Conservation (phyloP, 2,329 filamentous ascomycete genomes). For the Fusarium subtropicale region DNA sequence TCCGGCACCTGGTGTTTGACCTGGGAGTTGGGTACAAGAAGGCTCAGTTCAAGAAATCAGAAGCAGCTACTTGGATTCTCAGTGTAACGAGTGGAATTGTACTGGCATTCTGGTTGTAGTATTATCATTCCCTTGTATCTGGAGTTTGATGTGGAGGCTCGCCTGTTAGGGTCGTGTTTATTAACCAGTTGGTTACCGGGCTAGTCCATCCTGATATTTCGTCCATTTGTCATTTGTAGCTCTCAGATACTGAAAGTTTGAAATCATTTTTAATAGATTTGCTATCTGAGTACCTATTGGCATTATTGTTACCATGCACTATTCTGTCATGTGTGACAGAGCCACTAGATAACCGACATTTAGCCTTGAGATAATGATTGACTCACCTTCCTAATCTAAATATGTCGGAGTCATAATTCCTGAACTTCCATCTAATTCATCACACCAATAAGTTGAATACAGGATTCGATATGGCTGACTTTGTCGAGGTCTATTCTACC, state of each 20-base stretch:
- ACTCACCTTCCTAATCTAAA: not conserved
- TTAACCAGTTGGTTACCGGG: too few relatives aligned
- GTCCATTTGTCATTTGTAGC: too few relatives aligned
- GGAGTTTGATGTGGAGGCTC: too few relatives aligned
- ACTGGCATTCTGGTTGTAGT: constrained; percentile 19
- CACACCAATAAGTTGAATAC: not conserved
- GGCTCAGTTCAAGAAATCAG: constrained; percentile 20
- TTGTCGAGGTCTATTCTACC: constrained; percentile 42
- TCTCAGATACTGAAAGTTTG: too few relatives aligned
- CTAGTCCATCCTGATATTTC: not conserved
- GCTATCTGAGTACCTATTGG: too few relatives aligned
- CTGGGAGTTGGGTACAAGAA: constrained; percentile 30
- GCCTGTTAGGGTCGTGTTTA: too few relatives aligned
- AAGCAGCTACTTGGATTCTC: constrained; percentile 18
- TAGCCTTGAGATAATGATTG: constrained; percentile 22
- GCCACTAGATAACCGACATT: constrained; percentile 37
- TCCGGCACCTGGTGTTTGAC: constrained; percentile 31
- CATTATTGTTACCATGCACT: not conserved
- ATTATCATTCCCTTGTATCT: not conserved
- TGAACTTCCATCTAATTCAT: not conserved
- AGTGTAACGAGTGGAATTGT: not conserved
- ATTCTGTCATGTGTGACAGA: not conserved
- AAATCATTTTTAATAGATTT: not conserved
- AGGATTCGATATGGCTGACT: constrained; percentile 25
- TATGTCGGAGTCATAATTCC: not conserved